A percentile compares a stretch with the other conserved stretches of the same genome.
phyloP scores from a whole-genome alignment of 1,284 basidiomycete genomes.

The Cutaneotrichosporon dermatis region DNA sequence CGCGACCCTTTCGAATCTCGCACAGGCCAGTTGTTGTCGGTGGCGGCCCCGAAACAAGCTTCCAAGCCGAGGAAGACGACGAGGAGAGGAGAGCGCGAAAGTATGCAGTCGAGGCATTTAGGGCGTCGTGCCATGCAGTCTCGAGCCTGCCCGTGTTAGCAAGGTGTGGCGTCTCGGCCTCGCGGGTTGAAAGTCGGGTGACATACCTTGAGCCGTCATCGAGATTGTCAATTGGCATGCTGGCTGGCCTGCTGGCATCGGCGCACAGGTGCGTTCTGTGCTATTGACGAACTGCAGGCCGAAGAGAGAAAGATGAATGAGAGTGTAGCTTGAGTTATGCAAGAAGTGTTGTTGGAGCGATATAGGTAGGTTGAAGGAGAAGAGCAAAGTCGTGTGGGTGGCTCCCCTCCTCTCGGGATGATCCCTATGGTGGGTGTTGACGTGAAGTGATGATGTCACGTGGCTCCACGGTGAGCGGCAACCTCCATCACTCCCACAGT shows the following conservation, averaged over 20 bases:
- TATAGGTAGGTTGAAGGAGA: no score
- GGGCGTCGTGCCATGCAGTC: slow-evolving; percentile 45
- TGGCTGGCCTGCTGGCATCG: slow-evolving; percentile 3
- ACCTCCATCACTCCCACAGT: no score
- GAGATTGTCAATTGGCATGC: slow-evolving; percentile 15
- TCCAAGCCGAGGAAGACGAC: slow-evolving; percentile 47
- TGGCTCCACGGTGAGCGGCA: no score
- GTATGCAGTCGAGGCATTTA: slow-evolving; percentile 40
- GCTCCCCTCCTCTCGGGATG: no score
- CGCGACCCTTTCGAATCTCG: slow-evolving; percentile 23
- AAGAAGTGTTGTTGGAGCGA: neutral
- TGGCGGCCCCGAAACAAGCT: slow-evolving; percentile 39
- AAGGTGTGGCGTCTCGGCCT: neutral
- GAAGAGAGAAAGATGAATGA: neutral
- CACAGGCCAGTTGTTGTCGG: slow-evolving; percentile 26
- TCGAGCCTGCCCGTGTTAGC: slow-evolving; percentile 32
- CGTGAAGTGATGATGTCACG: no score
- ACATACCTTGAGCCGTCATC: slow-evolving; percentile 47
- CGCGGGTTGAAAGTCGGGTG: neutral
- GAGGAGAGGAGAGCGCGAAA: slow-evolving; percentile 47
- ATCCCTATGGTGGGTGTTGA: no score
- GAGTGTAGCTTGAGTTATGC: neutral
- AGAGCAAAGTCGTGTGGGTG: no score
- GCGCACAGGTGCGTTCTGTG: neutral
- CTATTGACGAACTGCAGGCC: neutral